A percentile compares a stretch with the other conserved stretches of the same genome.
phyloP scores from a whole-genome alignment of 306 rosid species.

The Morella rubra region DNA sequence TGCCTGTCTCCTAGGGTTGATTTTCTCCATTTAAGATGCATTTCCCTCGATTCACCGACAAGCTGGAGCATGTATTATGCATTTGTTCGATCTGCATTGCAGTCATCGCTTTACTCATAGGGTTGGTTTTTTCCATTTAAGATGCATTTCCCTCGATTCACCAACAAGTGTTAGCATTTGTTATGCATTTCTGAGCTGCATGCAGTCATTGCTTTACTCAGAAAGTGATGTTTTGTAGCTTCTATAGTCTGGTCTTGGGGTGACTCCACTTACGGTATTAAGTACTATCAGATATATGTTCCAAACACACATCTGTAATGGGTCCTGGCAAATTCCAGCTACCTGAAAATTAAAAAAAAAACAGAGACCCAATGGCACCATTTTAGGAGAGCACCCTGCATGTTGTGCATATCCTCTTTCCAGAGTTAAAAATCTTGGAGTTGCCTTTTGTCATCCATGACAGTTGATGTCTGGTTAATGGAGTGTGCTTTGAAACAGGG shows the following conservation, averaged over 20 bases:
- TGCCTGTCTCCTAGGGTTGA: background rate
- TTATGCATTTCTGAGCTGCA: background rate
- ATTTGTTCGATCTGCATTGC: background rate
- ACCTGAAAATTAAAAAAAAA: background rate
- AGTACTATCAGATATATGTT: background rate
- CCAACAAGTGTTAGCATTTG: background rate
- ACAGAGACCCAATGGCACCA: background rate
- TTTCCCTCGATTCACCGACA: background rate
- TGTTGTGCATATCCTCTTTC: background rate
- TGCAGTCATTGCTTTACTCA: background rate
- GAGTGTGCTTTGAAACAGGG: constrained; percentile 15
- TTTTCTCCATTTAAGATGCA: background rate
- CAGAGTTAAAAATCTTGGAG: background rate
- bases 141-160: background rate
- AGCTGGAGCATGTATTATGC: background rate
- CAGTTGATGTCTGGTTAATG: background rate
- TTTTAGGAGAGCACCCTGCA: background rate
- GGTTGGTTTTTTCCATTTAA: background rate
- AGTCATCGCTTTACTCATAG: no score
- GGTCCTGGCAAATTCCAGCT: background rate
- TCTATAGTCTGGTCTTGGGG: background rate
- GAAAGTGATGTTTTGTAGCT: background rate
- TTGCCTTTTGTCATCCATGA: no score
- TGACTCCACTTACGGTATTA: background rate
- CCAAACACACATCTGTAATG: background rate